A percentile compares a stretch with the other conserved stretches of the same genome.
These are phyloP conservation scores for Aspergillus texensis DNA, from an alignment of 2,329 filamentous ascomycete species.

Conservation along the genomic window DNA sequence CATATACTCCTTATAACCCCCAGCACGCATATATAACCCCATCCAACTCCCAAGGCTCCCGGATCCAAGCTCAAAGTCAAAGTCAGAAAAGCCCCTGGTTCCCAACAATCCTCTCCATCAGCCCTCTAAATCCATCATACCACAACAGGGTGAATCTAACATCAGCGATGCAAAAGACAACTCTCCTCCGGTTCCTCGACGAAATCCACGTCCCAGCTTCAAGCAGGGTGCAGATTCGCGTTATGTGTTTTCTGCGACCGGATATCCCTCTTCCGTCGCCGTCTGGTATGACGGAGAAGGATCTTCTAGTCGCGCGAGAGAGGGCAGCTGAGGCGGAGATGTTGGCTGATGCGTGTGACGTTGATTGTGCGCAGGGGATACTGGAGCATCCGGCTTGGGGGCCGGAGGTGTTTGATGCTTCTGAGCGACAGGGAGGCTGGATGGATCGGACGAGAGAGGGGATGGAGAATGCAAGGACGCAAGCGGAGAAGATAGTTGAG, in stretches of 20 bases:
- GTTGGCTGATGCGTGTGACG: constrained; percentile 28
- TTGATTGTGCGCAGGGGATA: constrained; percentile 37
- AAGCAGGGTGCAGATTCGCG: constrained; percentile 54
- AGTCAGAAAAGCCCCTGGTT: constrained; percentile 55
- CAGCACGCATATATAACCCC: not conserved
- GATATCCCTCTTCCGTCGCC: constrained; percentile 18
- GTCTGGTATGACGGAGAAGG: constrained; percentile 4
- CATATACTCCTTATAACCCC: not conserved
- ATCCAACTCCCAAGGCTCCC: not conserved
- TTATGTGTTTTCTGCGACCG: constrained; percentile 64
- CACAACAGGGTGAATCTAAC: constrained; percentile 52
- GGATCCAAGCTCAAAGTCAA: constrained; percentile 21
- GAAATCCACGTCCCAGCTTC: constrained; percentile 19
- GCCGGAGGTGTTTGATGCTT: not conserved
- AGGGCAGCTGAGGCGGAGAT: not conserved
- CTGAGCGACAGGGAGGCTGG: constrained; percentile 8
- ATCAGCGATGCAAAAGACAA: constrained; percentile 53
- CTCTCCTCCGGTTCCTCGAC: constrained; percentile 38
- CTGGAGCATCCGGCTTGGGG: constrained; percentile 45
- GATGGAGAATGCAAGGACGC: constrained; percentile 53
- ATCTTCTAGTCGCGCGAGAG: not conserved
- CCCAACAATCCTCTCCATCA: constrained; percentile 60
- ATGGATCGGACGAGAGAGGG: constrained; percentile 50
- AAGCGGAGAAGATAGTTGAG: constrained; percentile 59
- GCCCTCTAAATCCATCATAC: constrained; percentile 48